A percentile compares a stretch with the other conserved stretches of the same genome.
phyloP scores from a whole-genome alignment of 1,284 basidiomycete genomes.

The Cryptococcus jaspeensis region DNA sequence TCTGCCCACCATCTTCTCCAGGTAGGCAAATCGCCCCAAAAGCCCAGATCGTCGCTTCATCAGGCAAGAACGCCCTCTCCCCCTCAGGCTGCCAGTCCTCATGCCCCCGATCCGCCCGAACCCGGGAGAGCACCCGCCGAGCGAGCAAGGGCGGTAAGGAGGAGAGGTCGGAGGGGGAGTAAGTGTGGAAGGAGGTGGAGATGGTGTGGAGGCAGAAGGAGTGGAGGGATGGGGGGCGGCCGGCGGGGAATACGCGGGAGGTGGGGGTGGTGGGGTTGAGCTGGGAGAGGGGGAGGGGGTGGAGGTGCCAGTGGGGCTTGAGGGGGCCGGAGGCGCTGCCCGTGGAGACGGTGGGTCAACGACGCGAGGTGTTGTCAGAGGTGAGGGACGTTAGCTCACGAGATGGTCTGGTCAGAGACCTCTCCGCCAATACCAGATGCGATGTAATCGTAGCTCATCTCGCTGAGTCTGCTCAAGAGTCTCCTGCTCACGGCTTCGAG shows the following conservation, averaged over 20 bases:
- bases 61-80: conserved; percentile 19
- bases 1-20: background rate
- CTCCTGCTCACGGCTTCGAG: too few species aligned
- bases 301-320: conserved; percentile 35
- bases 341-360: too few species aligned
- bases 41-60: conserved; percentile 43
- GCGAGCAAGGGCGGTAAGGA: conserved; percentile 20
- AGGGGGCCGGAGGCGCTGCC: background rate
- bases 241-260: conserved; percentile 2
- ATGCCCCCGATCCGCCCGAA: conserved; percentile 30
- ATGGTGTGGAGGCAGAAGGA: conserved; percentile 29
- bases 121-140: conserved; percentile 23
- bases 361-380: too few species aligned
- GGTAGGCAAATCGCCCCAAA: conserved; percentile 28
- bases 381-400: too few species aligned
- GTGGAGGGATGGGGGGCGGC: conserved; percentile 20
- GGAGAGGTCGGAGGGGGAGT: conserved; percentile 18
- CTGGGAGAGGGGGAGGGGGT: conserved; percentile 33
- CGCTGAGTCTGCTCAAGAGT: too few species aligned
- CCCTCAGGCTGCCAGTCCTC: conserved; percentile 4
- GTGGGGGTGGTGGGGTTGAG: conserved; percentile 9
- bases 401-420: too few species aligned
- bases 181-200: conserved; percentile 33
- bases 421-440: too few species aligned
- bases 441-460: too few species aligned